phyloP scores from a whole-genome alignment of 2,329 filamentous ascomycete genomes.

The Scedosporium apiospermum region DNA sequence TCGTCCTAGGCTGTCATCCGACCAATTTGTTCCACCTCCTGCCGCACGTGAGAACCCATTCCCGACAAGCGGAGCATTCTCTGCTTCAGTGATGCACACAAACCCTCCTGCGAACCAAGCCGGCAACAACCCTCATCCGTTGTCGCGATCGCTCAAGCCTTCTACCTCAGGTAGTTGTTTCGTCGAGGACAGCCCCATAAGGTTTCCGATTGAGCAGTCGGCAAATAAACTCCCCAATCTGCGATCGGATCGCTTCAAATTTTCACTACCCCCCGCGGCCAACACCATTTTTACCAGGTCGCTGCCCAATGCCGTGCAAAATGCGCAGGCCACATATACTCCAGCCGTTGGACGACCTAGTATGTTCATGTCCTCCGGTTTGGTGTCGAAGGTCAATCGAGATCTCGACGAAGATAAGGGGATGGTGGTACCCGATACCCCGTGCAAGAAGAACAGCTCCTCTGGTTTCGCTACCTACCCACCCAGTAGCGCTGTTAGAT shows the following conservation, averaged over 20 bases:
- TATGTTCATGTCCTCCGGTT: slow-evolving; percentile 78
- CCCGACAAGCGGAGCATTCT: slow-evolving; percentile 40
- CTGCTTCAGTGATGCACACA: slow-evolving; percentile 43
- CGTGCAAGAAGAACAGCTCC: slow-evolving; percentile 77
- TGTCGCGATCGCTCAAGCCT: slow-evolving; percentile 78
- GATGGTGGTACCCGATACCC: slow-evolving; percentile 79
- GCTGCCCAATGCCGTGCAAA: neutral
- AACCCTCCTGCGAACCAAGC: slow-evolving; percentile 17
- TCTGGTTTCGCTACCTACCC: slow-evolving; percentile 56
- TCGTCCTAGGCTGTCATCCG: slow-evolving; percentile 66
- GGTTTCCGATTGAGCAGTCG: slow-evolving; percentile 7
- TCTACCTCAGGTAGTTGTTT: slow-evolving; percentile 77
- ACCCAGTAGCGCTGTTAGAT: slow-evolving; percentile 55
- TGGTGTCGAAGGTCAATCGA: slow-evolving; percentile 90
- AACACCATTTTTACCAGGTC: neutral
- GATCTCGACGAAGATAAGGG: slow-evolving; percentile 63
- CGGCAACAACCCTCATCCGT: slow-evolving; percentile 60
- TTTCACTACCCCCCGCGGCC: neutral
- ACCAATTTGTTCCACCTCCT: slow-evolving; percentile 57
- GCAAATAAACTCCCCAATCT: slow-evolving; percentile 19
- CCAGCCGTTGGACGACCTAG: slow-evolving; percentile 5
- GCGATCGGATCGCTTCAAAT: neutral
- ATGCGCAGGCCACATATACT: neutral
- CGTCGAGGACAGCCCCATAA: slow-evolving; percentile 53
- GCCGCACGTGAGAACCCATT: slow-evolving; percentile 55